These are phyloP conservation scores for Lasiosphaeriaceae sp. DNA, from an alignment of 495 filamentous ascomycete species.

Conservation along the genomic window DNA sequence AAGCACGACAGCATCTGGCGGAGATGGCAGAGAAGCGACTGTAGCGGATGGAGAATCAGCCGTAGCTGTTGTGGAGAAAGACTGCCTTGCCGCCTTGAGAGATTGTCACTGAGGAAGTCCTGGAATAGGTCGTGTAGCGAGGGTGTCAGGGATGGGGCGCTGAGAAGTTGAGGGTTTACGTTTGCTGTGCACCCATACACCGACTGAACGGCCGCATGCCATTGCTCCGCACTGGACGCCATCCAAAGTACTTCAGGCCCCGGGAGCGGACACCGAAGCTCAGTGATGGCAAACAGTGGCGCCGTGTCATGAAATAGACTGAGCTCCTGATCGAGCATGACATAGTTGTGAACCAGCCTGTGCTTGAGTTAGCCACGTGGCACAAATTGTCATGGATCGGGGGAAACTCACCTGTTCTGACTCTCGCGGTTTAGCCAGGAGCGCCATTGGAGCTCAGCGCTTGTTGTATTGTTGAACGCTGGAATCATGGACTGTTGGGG, in stretches of 20 bases:
- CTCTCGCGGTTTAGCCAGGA: constrained; percentile 56
- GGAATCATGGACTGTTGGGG: constrained; percentile 34
- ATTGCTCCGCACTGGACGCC: constrained; percentile 37
- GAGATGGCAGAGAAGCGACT: constrained; percentile 45
- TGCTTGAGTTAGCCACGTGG: not conserved
- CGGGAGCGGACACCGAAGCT: constrained; percentile 56
- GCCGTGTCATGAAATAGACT: constrained; percentile 59
- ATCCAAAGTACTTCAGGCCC: constrained; percentile 52
- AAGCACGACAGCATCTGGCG: constrained; percentile 47
- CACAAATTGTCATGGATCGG: constrained; percentile 1
- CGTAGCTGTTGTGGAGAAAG: constrained; percentile 47
- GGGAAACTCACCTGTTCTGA: constrained; percentile 46
- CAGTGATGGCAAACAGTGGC: constrained; percentile 53
- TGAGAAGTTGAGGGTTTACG: constrained; percentile 33
- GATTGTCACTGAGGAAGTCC: constrained; percentile 46
- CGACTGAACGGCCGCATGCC: constrained; percentile 48
- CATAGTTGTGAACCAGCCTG: constrained; percentile 61
- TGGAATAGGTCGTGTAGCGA: constrained; percentile 57
- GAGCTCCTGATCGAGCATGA: constrained; percentile 64
- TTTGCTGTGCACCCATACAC: constrained; percentile 38
- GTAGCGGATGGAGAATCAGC: constrained; percentile 51
- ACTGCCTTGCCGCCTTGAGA: constrained; percentile 25
- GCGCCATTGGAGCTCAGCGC: constrained; percentile 50
- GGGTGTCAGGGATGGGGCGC: constrained; percentile 38
- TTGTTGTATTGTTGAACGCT: constrained; percentile 26